Conservation (phyloP, 352 stramenopile genomes). For the Globisporangium apiculatum region DNA sequence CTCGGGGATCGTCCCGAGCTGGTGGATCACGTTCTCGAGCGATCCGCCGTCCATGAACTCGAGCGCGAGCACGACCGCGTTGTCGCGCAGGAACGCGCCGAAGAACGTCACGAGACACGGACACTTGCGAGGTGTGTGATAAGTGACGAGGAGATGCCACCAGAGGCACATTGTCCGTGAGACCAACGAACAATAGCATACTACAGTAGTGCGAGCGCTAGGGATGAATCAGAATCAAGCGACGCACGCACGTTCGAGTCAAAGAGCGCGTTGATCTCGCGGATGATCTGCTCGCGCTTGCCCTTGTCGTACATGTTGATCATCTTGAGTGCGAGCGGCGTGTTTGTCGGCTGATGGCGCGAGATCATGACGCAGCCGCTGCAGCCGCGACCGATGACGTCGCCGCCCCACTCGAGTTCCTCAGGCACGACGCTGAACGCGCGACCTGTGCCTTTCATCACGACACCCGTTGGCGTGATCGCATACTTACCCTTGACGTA, state of each 20-base stretch:
- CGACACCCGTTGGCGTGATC: constrained; percentile 70
- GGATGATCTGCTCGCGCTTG: constrained; percentile 83
- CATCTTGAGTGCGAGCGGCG: constrained; percentile 79
- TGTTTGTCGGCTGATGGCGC: constrained; percentile 62
- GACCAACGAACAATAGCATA: too few relatives aligned
- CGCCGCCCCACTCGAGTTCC: constrained; percentile 68
- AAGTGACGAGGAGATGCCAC: too few relatives aligned
- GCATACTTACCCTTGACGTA: constrained; percentile 82
- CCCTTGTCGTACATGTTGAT: constrained; percentile 87
- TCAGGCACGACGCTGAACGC: constrained; percentile 72
- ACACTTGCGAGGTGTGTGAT: constrained; percentile 21
- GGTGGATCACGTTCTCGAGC: constrained; percentile 82
- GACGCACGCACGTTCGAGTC: constrained; percentile 41
- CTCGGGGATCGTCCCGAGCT: constrained; percentile 83
- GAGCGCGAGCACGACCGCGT: constrained; percentile 85
- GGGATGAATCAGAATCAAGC: too few relatives aligned
- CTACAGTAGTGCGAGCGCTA: too few relatives aligned
- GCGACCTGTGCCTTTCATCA: constrained; percentile 74
- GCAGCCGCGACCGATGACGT: constrained; percentile 65
- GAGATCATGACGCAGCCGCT: constrained; percentile 69
- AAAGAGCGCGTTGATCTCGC: constrained; percentile 87
- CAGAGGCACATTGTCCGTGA: too few relatives aligned
- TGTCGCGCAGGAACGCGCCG: constrained; percentile 85
- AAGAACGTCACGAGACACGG: constrained; percentile 88
- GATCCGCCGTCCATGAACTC: constrained; percentile 93